phyloP scores from a whole-genome alignment of 306 rosid species.

The Mimosa pudica region DNA sequence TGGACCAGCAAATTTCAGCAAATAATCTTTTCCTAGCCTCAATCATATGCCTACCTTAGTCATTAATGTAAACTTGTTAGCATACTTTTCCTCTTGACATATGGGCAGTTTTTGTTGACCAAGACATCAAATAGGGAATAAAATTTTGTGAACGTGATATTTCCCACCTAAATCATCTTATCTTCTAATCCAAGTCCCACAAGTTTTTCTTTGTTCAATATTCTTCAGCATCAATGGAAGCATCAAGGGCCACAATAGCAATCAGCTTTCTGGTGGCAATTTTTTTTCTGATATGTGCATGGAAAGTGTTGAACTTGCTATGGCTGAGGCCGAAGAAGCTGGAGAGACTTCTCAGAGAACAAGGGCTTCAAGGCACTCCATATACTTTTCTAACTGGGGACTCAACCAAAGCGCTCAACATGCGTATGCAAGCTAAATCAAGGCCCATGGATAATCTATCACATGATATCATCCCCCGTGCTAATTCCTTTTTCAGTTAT shows the following conservation, averaged over 20 bases:
- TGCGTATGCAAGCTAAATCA: conserved; percentile 36
- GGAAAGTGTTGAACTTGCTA: conserved; percentile 42
- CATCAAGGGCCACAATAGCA: not conserved
- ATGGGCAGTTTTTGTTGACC: too few species aligned
- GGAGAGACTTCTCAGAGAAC: conserved; percentile 38
- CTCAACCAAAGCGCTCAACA: conserved; percentile 13
- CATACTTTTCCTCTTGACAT: too few species aligned
- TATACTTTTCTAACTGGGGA: conserved; percentile 41
- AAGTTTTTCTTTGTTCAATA: too few species aligned
- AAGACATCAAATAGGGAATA: too few species aligned
- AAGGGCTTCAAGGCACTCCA: conserved; percentile 42
- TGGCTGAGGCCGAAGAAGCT: conserved; percentile 51
- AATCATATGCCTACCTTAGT: too few species aligned
- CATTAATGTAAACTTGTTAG: too few species aligned
- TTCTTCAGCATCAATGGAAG: not conserved
- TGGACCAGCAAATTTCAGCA: too few species aligned
- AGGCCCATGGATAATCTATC: conserved; percentile 42
- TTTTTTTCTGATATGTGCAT: conserved; percentile 16
- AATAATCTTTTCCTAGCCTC: too few species aligned
- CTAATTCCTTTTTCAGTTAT: conserved; percentile 26
- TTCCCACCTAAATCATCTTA: too few species aligned
- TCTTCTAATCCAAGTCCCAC: too few species aligned
- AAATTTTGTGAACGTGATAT: too few species aligned
- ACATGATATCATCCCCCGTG: conserved; percentile 36
- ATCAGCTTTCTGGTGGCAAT: not conserved